Percentiles rank a stretch among this genome's conserved stretches.
Conservation (phyloP, 139 green algal genomes). For the Tetradesmus lagerheimii region DNA sequence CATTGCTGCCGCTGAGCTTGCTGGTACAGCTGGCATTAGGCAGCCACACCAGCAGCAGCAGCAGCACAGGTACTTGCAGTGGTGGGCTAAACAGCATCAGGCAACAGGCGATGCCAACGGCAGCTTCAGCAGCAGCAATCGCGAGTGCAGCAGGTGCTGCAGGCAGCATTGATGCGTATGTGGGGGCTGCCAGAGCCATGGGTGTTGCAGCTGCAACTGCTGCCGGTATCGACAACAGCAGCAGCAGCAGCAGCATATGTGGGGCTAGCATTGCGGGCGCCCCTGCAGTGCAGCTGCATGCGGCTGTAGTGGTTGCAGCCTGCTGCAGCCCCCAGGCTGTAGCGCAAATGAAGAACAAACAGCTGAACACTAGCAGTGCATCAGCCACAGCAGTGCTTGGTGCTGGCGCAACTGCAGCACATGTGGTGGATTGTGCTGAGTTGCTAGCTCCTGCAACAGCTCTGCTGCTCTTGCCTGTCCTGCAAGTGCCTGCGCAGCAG, state of each 20-base stretch:
- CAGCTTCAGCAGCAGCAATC: not conserved
- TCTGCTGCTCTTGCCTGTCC: constrained; percentile 23
- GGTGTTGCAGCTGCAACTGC: not conserved
- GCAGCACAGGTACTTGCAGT: not conserved
- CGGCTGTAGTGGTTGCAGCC: constrained; percentile 27
- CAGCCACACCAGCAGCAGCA: not conserved
- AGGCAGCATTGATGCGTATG: constrained; percentile 4
- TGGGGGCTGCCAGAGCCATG: not conserved
- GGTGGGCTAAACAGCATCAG: not conserved
- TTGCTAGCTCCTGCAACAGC: not conserved
- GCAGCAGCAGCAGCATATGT: constrained; percentile 6
- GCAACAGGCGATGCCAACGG: not conserved
- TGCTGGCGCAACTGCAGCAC: not conserved
- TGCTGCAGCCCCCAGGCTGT: constrained; percentile 30
- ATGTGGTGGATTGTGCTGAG: not conserved
- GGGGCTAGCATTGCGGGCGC: not conserved
- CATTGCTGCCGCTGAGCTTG: not conserved
- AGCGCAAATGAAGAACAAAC: not conserved
- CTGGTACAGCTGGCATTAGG: constrained; percentile 1
- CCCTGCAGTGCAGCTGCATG: not conserved
- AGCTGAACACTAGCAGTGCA: not conserved
- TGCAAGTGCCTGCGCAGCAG: not conserved
- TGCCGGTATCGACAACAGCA: not conserved
- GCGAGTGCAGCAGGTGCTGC: too few species aligned
- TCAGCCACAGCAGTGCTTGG: not conserved